Percentiles rank a stretch among this genome's conserved stretches.
Evolutionary conservation across 352 stramenopile genomes (phyloP).

Genomic region (Phytophthora capsici): DNA sequence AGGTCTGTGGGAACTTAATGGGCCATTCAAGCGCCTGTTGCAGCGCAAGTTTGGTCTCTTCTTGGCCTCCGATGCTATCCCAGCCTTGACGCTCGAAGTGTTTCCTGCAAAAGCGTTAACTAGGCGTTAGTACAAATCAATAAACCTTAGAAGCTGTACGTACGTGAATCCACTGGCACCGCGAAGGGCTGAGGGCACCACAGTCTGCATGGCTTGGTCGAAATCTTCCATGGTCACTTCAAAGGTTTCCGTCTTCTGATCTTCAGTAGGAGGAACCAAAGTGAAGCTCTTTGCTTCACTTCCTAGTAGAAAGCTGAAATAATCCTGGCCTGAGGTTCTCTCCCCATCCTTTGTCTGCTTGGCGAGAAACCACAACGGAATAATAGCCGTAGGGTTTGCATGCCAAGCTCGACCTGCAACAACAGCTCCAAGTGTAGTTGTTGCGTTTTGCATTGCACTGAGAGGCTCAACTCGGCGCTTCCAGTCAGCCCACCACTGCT

Average conservation of each 20-base stretch:
- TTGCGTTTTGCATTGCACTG: constrained; percentile 15
- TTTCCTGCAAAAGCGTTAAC: constrained; percentile 41
- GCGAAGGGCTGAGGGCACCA: constrained; percentile 72
- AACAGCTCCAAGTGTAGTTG: constrained; percentile 47
- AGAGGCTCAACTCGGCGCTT: constrained; percentile 50
- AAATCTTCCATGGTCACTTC: constrained; percentile 77
- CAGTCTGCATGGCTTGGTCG: constrained; percentile 72
- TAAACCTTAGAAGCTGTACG: constrained; percentile 17
- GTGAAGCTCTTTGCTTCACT: constrained; percentile 6
- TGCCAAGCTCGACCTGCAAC: constrained; percentile 64
- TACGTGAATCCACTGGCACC: constrained; percentile 63
- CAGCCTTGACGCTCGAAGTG: constrained; percentile 67
- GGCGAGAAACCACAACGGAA: constrained; percentile 74
- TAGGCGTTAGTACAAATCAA: neutral
- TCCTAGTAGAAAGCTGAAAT: constrained; percentile 57
- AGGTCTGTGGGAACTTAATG: constrained; percentile 76
- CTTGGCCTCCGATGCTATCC: constrained; percentile 80
- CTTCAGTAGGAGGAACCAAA: neutral
- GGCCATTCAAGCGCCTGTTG: constrained; percentile 92
- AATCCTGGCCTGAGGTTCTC: constrained; percentile 22
- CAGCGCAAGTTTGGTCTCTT: constrained; percentile 73
- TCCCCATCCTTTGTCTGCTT: constrained; percentile 32
- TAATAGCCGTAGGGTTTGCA: constrained; percentile 65
- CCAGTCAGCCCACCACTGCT: constrained; percentile 70
- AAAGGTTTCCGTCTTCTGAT: constrained; percentile 33